A percentile compares a stretch with the other conserved stretches of the same genome.
Conservation (phyloP, 148 eudicot species). For the Euryodendron excelsum region DNA sequence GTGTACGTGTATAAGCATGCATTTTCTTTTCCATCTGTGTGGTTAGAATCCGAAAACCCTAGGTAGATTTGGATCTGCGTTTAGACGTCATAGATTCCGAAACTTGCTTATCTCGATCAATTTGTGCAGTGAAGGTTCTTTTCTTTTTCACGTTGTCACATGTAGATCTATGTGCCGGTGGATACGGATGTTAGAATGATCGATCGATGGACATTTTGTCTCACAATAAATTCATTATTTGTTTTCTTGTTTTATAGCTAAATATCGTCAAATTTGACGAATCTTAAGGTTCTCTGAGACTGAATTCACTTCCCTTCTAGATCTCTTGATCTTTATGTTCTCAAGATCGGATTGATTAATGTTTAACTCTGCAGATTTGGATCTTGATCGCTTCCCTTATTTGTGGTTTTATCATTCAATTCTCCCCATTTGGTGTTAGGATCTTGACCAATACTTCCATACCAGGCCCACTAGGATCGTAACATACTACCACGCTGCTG, state of each 20-base stretch:
- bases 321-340: not conserved
- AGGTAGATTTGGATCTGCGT: not conserved
- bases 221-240: not conserved
- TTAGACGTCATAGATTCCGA: not conserved
- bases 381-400: not conserved
- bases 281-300: not conserved
- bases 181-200: too few species aligned
- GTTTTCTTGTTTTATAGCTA: not conserved
- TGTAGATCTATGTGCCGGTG: slow-evolving; percentile 3
- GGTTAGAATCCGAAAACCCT: not conserved
- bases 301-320: not conserved
- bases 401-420: not conserved
- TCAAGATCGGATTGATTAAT: not conserved
- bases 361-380: not conserved
- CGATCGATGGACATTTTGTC: not conserved
- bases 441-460: not conserved
- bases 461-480: too few species aligned
- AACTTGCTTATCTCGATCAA: not conserved
- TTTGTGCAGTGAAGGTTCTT: not conserved
- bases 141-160: not conserved
- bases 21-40: not conserved
- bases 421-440: too few species aligned
- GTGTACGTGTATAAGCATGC: not conserved
- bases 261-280: not conserved
- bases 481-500: too few species aligned